phyloP scores from a whole-genome alignment of 371 early-diverging fungal genomes.

The Furculomyces boomerangus region DNA sequence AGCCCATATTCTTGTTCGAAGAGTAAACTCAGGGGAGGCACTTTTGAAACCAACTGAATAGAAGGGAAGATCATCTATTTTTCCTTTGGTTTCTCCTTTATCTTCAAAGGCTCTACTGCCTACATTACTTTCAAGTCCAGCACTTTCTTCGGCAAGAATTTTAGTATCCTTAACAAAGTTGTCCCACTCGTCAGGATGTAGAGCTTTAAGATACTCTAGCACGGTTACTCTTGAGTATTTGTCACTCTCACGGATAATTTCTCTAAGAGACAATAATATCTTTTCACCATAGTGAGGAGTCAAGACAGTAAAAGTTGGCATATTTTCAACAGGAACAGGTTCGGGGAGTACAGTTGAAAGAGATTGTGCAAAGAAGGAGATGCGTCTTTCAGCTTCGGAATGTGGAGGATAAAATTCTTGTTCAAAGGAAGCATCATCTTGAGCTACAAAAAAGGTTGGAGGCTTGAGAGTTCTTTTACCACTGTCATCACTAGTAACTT shows the following conservation, averaged over 20 bases:
- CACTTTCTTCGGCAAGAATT: conserved; percentile 49
- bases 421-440: conserved; percentile 61
- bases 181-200: conserved; percentile 74
- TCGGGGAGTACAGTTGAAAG: conserved; percentile 70
- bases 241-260: conserved; percentile 73
- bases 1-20: conserved; percentile 81
- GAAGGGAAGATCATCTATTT: conserved; percentile 61
- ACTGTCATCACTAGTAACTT: conserved; percentile 45
- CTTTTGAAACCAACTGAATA: conserved; percentile 70
- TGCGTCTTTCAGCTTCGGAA: conserved; percentile 70
- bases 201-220: conserved; percentile 69
- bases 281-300: conserved; percentile 84
- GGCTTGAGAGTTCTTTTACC: conserved; percentile 50
- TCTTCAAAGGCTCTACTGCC: conserved; percentile 23
- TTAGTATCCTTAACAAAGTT: conserved; percentile 82
- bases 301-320: conserved; percentile 78
- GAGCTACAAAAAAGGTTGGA: conserved; percentile 67
- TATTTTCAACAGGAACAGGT: conserved; percentile 59
- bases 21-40: conserved; percentile 59
- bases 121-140: conserved; percentile 13
- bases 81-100: conserved; percentile 31
- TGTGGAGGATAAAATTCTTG: conserved; percentile 58
- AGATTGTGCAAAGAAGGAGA: conserved; percentile 77
- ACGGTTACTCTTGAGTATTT: conserved; percentile 61
- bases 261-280: conserved; percentile 58